Percentiles rank a stretch among this genome's conserved stretches.
Conservation (phyloP, 805 yeast species). For the Myxozyma geophila region DNA sequence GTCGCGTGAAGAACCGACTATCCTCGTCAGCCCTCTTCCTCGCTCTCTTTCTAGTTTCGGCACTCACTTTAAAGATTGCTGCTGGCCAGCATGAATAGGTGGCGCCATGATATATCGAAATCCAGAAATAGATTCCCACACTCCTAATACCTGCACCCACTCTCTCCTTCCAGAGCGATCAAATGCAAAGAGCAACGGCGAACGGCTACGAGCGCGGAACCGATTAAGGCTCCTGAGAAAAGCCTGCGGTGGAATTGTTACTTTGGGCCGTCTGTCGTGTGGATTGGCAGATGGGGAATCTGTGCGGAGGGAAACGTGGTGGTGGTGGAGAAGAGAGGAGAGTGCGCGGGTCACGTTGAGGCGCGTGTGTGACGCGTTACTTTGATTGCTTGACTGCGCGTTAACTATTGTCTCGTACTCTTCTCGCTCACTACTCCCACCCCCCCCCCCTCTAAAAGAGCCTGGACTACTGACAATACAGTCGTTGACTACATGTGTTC, state of each 20-base stretch:
- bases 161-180: neutral
- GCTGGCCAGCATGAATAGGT: slow-evolving; percentile 1
- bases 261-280: too few species aligned
- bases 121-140: neutral
- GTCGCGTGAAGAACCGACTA: slow-evolving; percentile 24
- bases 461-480: too few species aligned
- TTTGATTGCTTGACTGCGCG: neutral
- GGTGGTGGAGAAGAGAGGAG: neutral
- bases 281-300: too few species aligned
- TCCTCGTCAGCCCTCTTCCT: neutral
- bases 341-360: neutral
- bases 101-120: neutral
- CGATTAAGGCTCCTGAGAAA: neutral
- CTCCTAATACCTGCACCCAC: neutral
- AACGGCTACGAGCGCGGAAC: neutral
- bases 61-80: slow-evolving; percentile 7
- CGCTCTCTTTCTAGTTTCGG: neutral
- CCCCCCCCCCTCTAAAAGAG: neutral
- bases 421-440: too few species aligned
- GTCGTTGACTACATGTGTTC: too few species aligned
- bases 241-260: neutral
- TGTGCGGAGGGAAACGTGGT: neutral
- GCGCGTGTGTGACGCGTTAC: slow-evolving; percentile 3
- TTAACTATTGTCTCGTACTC: neutral
- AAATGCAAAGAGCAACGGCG: neutral